phyloP scores from a whole-genome alignment of 2,329 filamentous ascomycete genomes.

The Ophiognomonia clavigignenti-juglandacearum region DNA sequence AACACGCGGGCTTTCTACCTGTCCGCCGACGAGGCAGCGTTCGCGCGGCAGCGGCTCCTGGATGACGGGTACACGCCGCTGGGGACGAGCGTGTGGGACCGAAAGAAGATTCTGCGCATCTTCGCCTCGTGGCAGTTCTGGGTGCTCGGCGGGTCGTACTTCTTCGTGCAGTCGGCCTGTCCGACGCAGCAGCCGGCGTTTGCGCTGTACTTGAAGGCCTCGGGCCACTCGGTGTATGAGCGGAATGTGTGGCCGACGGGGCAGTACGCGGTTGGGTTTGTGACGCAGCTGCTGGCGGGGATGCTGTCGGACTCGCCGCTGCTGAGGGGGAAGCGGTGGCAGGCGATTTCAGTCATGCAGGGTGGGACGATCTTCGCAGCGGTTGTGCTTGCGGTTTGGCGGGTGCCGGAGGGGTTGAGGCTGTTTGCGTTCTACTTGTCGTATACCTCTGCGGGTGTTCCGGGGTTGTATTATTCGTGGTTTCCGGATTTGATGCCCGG shows the following conservation, averaged over 20 bases:
- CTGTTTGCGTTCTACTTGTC: conserved; percentile 19
- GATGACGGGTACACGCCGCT: conserved; percentile 11
- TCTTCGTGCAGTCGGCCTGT: conserved; percentile 15
- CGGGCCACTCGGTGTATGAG: conserved; percentile 5
- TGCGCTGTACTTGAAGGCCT: conserved; percentile 8
- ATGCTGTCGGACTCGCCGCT: conserved; percentile 17
- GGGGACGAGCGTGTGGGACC: conserved; percentile 6
- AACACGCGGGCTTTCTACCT: conserved; percentile 14
- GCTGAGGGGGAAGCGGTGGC: conserved; percentile 11
- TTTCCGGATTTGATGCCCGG: conserved; percentile 22
- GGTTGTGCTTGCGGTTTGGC: conserved; percentile 12
- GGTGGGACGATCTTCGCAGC: conserved; percentile 15
- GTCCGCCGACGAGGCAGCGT: conserved; percentile 6
- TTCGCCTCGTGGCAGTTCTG: conserved; percentile 11
- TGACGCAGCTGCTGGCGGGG: conserved; percentile 11
- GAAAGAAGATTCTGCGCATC: conserved; percentile 8
- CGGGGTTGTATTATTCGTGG: conserved; percentile 19
- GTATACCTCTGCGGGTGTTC: conserved; percentile 14
- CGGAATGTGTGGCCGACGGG: conserved; percentile 15
- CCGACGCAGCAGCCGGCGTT: conserved; percentile 14
- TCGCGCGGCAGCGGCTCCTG: conserved; percentile 9
- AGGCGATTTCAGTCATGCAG: conserved; percentile 16
- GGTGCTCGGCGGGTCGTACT: conserved; percentile 14
- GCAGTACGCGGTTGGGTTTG: conserved; percentile 8
- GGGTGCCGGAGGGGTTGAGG: conserved; percentile 8